Base-by-base conservation (phyloP, 495 filamentous ascomycete species). In the Melanomma pulvis-pyrius region DNA sequence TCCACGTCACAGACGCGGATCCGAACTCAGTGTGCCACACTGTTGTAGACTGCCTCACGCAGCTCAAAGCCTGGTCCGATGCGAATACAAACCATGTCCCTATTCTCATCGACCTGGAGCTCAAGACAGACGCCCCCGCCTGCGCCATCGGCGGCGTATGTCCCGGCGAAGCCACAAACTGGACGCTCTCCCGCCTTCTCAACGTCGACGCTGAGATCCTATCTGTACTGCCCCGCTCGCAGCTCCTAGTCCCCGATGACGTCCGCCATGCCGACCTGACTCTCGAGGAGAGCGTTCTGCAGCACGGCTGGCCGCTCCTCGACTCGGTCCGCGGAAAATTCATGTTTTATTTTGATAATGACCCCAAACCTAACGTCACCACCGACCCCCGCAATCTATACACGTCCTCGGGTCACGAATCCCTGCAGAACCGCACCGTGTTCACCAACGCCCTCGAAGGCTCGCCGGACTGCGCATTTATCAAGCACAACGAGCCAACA, bases 381-480 rank as follows among this genome's bases (percentile, higher is more conserved):
- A 62, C 32, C 24, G 49, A 68, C 26, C 50, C 34, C n/a, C 47
- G 72, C 22, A 63, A 70, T 44, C 61, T 65, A 8, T 76, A 74
- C 66, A 70, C 62, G 1, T 34, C 63, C 12, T 30, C 41, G 8
- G 63, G 65, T 1, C 67, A 70, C 25, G 56, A 52, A n/a, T 68
- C 49, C 39, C 68, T 76, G 32, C 67, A 74, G 46, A 61, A 63
- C 36, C 72, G 72, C 44, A 67, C 61, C 34, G 51, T 76, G n/a
- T 76, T 73, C 58, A 76, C 72, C n/a, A 76, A 76, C 57, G 68
- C 67, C 13, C 6, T 65, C 25, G 70, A 73, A 39, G 74, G 72
- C 36, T 28, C 36, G 12, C 24, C 59, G 1, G 74, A 74, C 46
- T 67, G 63, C 53, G 72, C 74, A 19, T 72, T 76, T 53, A 69